phyloP scores from a whole-genome alignment of 2,329 filamentous ascomycete genomes.

The Ceratocystis albifundus region DNA sequence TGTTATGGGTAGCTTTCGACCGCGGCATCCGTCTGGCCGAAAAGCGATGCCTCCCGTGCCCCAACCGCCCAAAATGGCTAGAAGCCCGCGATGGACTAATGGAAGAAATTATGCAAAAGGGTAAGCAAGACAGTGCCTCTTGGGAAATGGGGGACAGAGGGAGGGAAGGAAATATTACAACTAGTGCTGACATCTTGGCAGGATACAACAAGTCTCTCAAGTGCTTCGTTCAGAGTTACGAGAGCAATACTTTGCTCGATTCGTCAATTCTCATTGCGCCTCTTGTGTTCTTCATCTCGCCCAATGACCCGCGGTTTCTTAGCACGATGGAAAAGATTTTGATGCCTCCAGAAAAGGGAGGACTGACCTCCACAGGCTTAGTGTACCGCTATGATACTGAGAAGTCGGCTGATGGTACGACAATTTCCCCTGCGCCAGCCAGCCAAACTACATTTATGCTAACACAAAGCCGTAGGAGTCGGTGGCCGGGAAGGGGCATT shows the following conservation, averaged over 20 bases:
- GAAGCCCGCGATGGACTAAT: constrained; percentile 55
- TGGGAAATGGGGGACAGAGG: background rate
- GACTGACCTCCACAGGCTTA: constrained; percentile 60
- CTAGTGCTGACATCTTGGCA: constrained; percentile 24
- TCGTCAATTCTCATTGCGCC: constrained; percentile 66
- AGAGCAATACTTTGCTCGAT: constrained; percentile 57
- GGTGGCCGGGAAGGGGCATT: constrained; percentile 66
- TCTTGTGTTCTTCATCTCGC: constrained; percentile 67
- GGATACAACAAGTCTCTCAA: constrained; percentile 60
- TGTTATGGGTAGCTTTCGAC: constrained; percentile 74
- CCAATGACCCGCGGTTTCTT: constrained; percentile 64
- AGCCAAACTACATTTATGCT: background rate
- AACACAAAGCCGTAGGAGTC: constrained; percentile 40
- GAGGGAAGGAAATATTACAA: background rate
- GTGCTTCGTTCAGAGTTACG: constrained; percentile 65
- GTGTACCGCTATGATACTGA: constrained; percentile 65
- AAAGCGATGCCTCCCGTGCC: constrained; percentile 64
- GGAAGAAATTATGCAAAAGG: constrained; percentile 66
- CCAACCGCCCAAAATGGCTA: constrained; percentile 55
- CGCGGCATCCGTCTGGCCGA: constrained; percentile 61
- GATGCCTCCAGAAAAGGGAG: constrained; percentile 60
- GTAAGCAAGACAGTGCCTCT: constrained; percentile 27
- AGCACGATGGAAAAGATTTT: constrained; percentile 63
- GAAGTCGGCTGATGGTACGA: constrained; percentile 54
- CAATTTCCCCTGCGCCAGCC: background rate